Evolutionary conservation across 2,329 filamentous ascomycete genomes (phyloP), one percentile per base, ranked within the genome.

Genomic region (Chrysoporthe deuterocubensis): DNA sequence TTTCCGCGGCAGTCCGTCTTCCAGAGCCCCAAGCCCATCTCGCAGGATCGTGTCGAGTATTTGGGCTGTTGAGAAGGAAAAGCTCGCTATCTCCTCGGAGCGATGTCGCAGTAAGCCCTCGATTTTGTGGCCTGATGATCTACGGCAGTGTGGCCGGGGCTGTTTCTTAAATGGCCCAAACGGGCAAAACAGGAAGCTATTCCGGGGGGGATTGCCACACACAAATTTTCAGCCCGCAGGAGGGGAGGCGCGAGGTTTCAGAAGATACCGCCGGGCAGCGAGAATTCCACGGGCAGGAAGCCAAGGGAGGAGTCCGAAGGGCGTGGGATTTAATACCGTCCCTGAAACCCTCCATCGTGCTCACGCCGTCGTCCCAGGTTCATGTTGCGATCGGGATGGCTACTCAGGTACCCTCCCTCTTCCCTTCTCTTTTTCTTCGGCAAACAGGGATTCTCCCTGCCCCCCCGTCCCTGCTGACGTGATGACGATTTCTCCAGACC

Each of bases 101-200:
- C 48, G 67, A 65, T 50, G 57, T 65, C 34, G 59, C 63, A 58
- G 62, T n/a, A 32, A 32, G 2, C n/a, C 61, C 46, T 56, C 32
- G 43, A 59, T 65, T 26, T 26, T 65, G 57, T 65, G 67, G 63
- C 57, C 62, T 68, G 62, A 57, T 66, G 44, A 61, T 66, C 48
- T 59, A 59, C 21, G n/a, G 59, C 26, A 16, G 48, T 56, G 67
- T 66, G 64, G 64, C 52, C 60, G 54, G 64, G 64, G 62, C 26
- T 43, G 44, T 42, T 69, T 67, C 65, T 62, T 61, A 67, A 69
- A 69, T 67, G 67, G 67, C 65, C 66, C 64, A 67, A 69, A 69
- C 67, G 67, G 67, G 64, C 65, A 64, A 64, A 69, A 67, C 26
- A 67, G 67, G 67, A 62, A 69, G 62, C 54, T 69, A 67, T 69